Base-by-base conservation (phyloP, 2,329 filamentous ascomycete genomes). In the Torrubiella hemipterigena region DNA sequence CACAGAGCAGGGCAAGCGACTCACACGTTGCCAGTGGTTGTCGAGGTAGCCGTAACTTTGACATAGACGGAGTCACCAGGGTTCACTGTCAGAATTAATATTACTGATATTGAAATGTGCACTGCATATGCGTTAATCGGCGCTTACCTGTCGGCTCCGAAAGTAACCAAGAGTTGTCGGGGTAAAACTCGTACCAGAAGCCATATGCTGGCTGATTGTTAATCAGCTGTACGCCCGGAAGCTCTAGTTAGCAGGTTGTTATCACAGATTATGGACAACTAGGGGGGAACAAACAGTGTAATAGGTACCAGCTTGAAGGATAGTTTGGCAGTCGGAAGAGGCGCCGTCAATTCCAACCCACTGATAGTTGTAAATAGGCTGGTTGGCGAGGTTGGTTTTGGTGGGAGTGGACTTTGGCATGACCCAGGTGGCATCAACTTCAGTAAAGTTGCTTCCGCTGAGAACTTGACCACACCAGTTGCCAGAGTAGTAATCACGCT, bases 341-440 rank as follows among this genome's bases (percentile, higher is more conserved):
- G n/a, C 9, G n/a, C 28, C 28, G 15, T 30, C 28, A 14, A 30
- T 30, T 20, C 28, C 28, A 11, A 30, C 28, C 28, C 28, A 30
- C 12, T 30, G 28, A 9, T 17, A 30, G 16, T 19, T 30, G n/a
- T 13, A 30, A 21, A 21, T 13, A 5, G 20, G 16, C n/a, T 30
- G 6, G 19, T 30, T 6, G 4, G n/a, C 19, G 14, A 21, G 7
- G 4, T 9, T 19, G n/a, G n/a, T 19, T 5, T 7, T 15, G 3
- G 28, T 17, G 6, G 12, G 16, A 7, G 28, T 21, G 5, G 22
- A 17, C 9, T 30, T 30, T n/a, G 28, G 28, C 14, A 30, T 30
- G 12, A 14, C 16, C 28, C 28, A 30, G 15, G 17, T 30, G 7
- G 28, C 28, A 14, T 30, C 28, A 6, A 30, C 28, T 7, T 17